Base-by-base conservation (phyloP, 2,329 filamentous ascomycete genomes). In the Scedosporium aurantiacum region DNA sequence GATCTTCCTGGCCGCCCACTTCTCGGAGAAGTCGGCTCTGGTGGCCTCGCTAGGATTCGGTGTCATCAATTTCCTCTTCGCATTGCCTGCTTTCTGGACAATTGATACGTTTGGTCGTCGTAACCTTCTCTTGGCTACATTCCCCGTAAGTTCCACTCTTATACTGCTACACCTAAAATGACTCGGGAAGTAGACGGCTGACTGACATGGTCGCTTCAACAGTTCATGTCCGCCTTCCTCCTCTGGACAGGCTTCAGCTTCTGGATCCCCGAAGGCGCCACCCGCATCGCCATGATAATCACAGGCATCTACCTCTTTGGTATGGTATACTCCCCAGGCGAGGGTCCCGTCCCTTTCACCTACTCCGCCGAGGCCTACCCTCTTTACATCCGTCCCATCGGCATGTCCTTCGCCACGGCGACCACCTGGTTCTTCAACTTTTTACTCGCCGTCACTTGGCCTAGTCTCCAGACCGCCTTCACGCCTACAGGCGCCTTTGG, bases 91-190 rank as follows among this genome's bases (percentile, higher is more conserved):
- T 3, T 73, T 87, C 56, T 85, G 82, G 68, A 87, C 84, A 5
- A 88, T 88, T 64, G 86, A 89, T 67, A 86, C 81, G 0, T 88
- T 85, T 63, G 86, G 86, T 5, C 80, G 86, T 3, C 78, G 86
- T 21, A 84, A 84, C 64, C 74, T 88, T 6, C 76, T 88, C 1
- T 74, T 88, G 4, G 77, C 78, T 1, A 88, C 85, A 0, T 87
- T 88, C 67, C 85, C 85, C 2, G 65, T 66, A 52, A 63, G 65
- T 62, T 21, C 1, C n/a, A 25, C 6, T 16, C 32, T 8, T 14
- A 12, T 14, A 1, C 12, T 6, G n/a, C 16, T 6, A 3, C 7
- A 4, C 41, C 12, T 23, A 4, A 21, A 21, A 23, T 40, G 43
- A 37, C 32, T 37, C 32, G 10, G 10, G 14, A 21, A 28, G n/a